These are phyloP conservation scores for Terana coerulea DNA, from an alignment of 768 basidiomycete species.

Conservation along the genomic window DNA sequence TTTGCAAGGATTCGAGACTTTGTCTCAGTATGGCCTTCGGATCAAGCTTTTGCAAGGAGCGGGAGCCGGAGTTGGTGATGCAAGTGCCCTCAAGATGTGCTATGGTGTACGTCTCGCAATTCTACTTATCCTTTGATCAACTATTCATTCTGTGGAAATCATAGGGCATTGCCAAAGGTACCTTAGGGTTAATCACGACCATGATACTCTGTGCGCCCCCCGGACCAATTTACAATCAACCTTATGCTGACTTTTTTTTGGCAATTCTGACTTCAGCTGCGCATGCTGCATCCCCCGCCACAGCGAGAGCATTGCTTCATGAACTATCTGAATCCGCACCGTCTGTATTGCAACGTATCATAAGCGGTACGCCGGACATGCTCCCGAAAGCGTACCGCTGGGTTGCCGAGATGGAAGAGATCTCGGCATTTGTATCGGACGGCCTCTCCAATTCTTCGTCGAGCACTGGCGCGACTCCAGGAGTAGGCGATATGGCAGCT, in stretches of 20 bases:
- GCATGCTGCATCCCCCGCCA: conserved; percentile 54
- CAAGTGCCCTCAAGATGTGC: conserved; percentile 62
- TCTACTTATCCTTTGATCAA: not conserved
- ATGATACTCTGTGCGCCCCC: conserved; percentile 57
- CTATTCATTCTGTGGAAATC: too few species aligned
- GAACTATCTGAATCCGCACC: conserved; percentile 48
- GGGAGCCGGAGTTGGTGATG: conserved; percentile 48
- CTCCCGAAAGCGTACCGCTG: conserved; percentile 61
- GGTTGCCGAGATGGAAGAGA: conserved; percentile 63
- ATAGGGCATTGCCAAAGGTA: conserved; percentile 55
- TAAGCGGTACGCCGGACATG: conserved; percentile 41
- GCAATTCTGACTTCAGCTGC: conserved; percentile 36
- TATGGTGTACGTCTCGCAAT: conserved; percentile 46
- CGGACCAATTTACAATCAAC: not conserved
- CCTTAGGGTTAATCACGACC: conserved; percentile 45
- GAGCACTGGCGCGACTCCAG: not conserved
- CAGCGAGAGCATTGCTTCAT: conserved; percentile 48
- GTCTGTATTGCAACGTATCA: conserved; percentile 36
- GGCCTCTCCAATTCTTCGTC: conserved; percentile 3
- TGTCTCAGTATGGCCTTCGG: conserved; percentile 43
- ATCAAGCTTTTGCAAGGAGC: conserved; percentile 43
- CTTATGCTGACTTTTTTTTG: not conserved
- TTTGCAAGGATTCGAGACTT: conserved; percentile 36
- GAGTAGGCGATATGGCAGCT: conserved; percentile 24
- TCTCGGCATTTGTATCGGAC: conserved; percentile 44